Conservation (phyloP, 169 alveolate genomes). For the Plasmodium berghei region DNA sequence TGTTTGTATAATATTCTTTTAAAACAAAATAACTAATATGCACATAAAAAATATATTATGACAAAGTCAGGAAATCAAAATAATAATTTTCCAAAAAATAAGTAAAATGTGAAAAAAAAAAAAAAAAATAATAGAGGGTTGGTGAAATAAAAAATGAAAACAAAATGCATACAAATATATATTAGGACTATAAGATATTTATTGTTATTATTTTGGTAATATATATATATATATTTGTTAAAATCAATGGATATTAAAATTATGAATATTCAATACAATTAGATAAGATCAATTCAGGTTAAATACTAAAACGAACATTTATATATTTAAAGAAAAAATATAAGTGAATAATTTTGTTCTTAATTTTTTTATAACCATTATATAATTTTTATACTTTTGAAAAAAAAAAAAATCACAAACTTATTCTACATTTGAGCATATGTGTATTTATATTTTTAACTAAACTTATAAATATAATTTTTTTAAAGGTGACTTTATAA, state of each 20-base stretch:
- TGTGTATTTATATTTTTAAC: too few relatives aligned
- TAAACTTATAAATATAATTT: too few relatives aligned
- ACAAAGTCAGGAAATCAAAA: conserved; percentile 1
- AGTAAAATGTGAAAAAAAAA: background rate
- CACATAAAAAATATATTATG: background rate
- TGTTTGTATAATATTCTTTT: background rate
- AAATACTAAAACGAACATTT: background rate
- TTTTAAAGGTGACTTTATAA: too few relatives aligned
- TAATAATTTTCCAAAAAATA: background rate
- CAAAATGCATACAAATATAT: background rate
- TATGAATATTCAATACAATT: too few relatives aligned
- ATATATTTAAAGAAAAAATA: background rate
- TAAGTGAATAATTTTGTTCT: too few relatives aligned
- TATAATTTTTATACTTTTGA: too few relatives aligned
- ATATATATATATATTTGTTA: background rate
- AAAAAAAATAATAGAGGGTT: background rate
- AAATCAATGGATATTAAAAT: too few relatives aligned
- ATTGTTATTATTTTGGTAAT: conserved; percentile 1
- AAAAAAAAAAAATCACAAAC: too few relatives aligned
- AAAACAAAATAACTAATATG: too few relatives aligned
- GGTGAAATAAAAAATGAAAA: conserved; percentile 8
- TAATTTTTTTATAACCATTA: too few relatives aligned
- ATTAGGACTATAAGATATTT: background rate
- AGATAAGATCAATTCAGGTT: background rate
- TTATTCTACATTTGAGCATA: too few relatives aligned